These are phyloP conservation scores for Typha latifolia DNA, from an alignment of 176 grass and related monocot species.

Conservation along the genomic window DNA sequence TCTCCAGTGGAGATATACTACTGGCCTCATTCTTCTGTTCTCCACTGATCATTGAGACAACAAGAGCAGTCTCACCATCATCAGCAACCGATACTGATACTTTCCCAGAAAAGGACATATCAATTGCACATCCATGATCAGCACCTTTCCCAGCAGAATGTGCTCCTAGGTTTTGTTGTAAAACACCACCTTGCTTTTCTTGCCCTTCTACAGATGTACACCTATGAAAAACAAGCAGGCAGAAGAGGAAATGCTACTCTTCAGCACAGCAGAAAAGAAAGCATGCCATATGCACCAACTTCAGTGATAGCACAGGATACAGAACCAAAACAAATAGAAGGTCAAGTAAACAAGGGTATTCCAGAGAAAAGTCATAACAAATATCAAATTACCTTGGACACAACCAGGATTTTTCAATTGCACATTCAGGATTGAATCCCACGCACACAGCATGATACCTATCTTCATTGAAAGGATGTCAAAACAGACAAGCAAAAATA, in stretches of 20 bases:
- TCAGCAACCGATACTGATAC: constrained; percentile 91
- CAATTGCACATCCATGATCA: constrained; percentile 31
- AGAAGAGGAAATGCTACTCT: constrained; percentile 2
- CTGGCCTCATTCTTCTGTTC: constrained; percentile 19
- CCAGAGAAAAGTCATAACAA: constrained; percentile 4
- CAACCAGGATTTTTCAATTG: constrained; percentile 57
- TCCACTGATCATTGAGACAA: constrained; percentile 76
- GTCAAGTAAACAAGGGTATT: background rate
- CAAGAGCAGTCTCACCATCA: constrained; percentile 95
- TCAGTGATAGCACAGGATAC: background rate
- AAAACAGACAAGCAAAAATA: too few relatives aligned
- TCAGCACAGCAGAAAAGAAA: background rate
- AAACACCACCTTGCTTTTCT: constrained; percentile 27
- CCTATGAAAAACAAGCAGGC: constrained; percentile 23
- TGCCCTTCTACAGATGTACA: constrained; percentile 40
- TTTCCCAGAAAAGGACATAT: constrained; percentile 65
- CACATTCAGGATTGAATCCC: constrained; percentile 53
- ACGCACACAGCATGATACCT: constrained; percentile 99
- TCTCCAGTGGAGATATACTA: constrained; percentile 20
- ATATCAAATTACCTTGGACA: constrained; percentile 73
- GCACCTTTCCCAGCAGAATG: constrained; percentile 25
- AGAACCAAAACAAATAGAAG: background rate
- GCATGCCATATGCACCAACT: background rate
- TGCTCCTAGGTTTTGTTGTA: constrained; percentile 32
- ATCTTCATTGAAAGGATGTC: constrained; percentile 22